These are phyloP conservation scores for Erigeron canadensis DNA, from an alignment of 129 eudicot species.

Conservation along the genomic window DNA sequence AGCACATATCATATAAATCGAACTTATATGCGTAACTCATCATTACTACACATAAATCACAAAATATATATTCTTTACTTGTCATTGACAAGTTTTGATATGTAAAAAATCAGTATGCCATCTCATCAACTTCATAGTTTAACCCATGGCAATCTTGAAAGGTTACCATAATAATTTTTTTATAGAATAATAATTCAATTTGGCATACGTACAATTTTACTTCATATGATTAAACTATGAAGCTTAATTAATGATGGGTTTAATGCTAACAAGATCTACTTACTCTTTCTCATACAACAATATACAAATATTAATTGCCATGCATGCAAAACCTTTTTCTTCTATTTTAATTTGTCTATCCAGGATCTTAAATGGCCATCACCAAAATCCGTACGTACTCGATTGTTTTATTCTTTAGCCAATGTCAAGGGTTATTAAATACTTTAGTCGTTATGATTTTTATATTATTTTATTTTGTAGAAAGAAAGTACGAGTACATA, in stretches of 20 bases:
- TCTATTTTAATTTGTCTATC: background rate
- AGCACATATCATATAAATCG: too few relatives aligned
- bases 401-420: background rate
- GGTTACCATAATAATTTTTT: background rate
- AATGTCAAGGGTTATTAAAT: background rate
- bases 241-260: conserved; percentile 12
- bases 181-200: conserved; percentile 18
- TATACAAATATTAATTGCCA: background rate
- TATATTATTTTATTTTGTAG: too few relatives aligned
- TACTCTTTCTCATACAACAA: background rate
- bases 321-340: background rate
- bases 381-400: background rate
- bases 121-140: background rate
- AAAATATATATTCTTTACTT: too few relatives aligned
- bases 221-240: background rate
- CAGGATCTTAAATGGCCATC: background rate
- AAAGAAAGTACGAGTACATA: too few relatives aligned
- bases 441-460: background rate
- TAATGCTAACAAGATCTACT: conserved; percentile 22
- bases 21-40: too few relatives aligned
- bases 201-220: background rate
- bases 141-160: conserved; percentile 11
- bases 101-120: background rate
- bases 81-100: too few relatives aligned
- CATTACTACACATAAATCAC: too few relatives aligned